These are phyloP conservation scores for Trichomonascaceae sp. DNA, from an alignment of 1,139 yeast species.

Conservation along the genomic window DNA sequence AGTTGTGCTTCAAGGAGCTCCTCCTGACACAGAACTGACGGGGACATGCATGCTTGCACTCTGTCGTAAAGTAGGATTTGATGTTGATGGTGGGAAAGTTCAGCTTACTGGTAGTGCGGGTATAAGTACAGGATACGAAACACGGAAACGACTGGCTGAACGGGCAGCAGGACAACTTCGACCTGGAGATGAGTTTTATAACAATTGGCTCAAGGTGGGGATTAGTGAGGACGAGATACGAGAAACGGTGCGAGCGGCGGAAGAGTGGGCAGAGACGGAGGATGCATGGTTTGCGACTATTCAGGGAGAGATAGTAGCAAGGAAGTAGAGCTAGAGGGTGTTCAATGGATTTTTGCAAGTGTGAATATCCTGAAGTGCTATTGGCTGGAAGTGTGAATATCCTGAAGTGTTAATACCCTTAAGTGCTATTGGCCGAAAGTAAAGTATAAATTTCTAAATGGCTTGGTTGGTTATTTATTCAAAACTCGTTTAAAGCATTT, in stretches of 20 bases:
- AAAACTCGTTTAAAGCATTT: not conserved
- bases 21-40: not conserved
- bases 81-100: slow-evolving; percentile 8
- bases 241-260: slow-evolving; percentile 16
- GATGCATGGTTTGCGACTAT: slow-evolving; percentile 18
- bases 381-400: too few relatives aligned
- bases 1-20: slow-evolving; percentile 16
- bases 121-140: slow-evolving; percentile 19
- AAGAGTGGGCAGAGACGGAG: slow-evolving; percentile 16
- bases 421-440: too few relatives aligned
- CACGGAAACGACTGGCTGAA: slow-evolving; percentile 22
- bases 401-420: too few relatives aligned
- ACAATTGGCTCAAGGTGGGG: slow-evolving; percentile 13
- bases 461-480: too few relatives aligned
- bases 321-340: slow-evolving; percentile 10
- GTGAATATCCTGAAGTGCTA: too few relatives aligned
- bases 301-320: slow-evolving; percentile 19
- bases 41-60: not conserved
- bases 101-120: slow-evolving; percentile 12
- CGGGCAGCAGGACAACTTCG: slow-evolving; percentile 21
- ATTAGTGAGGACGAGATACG: slow-evolving; percentile 16
- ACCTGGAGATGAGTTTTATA: slow-evolving; percentile 17
- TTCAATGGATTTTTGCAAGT: too few relatives aligned
- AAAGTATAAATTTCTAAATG: too few relatives aligned
- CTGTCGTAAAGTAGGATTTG: slow-evolving; percentile 17